phyloP scores from a whole-genome alignment of 176 grass and related monocot species.

The Oryza coarctata region DNA sequence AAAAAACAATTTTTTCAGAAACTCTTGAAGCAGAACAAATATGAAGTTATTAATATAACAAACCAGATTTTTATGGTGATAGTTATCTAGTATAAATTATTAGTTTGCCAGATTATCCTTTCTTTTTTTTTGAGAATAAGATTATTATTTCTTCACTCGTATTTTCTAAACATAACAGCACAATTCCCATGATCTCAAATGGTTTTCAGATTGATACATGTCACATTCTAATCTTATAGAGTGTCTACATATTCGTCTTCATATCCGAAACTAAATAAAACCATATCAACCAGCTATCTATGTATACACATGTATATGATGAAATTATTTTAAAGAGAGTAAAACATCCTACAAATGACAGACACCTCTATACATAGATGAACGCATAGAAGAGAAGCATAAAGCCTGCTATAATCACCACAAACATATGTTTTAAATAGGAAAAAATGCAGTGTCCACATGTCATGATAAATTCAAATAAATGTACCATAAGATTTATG shows the following conservation, averaged over 20 bases:
- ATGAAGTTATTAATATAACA: background rate
- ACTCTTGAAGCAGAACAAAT: background rate
- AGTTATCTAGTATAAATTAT: background rate
- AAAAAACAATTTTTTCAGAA: background rate
- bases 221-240: background rate
- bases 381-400: background rate
- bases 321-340: background rate
- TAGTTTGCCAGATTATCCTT: background rate
- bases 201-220: background rate
- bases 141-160: background rate
- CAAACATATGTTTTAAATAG: background rate
- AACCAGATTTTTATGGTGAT: background rate
- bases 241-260: background rate
- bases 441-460: background rate
- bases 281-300: background rate
- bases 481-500: background rate
- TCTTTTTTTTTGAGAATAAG: no score
- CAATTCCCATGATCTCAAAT: background rate
- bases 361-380: background rate
- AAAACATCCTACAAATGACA: background rate
- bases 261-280: background rate
- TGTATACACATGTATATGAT: background rate
- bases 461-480: background rate
- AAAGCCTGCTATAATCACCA: background rate
- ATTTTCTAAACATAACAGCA: background rate